Evolutionary conservation across 2,329 filamentous ascomycete species (phyloP), one percentile per base, ranked within the genome.

Genomic region (Scedosporium boydii): DNA sequence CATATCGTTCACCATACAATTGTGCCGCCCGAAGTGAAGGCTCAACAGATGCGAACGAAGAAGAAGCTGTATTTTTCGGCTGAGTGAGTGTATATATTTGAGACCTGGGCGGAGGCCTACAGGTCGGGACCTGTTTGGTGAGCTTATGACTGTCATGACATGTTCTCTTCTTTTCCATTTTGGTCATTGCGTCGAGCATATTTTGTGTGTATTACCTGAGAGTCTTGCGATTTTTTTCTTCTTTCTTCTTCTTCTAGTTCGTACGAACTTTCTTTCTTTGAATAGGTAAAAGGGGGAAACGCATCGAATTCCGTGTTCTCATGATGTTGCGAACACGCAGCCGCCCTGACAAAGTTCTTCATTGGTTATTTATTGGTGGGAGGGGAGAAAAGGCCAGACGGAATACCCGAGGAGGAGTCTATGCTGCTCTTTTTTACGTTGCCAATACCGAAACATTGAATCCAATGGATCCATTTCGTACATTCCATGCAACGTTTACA

Each of bases 1-100:
- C 93, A 97, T 72, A 91, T 96, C 16, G 93, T 97, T 3, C 93
- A 98, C 74, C 93, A 97, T 72, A 93, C 90, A 16, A 82, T 83
- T 57, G 79, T 89, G 58, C 86, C 87, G 9, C 81, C 84, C 4
- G 87, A 90, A 68, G 80, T 88, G 68, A 89, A 89, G 70, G 87
- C 87, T 2, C 84, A 88, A 65, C 84, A 87, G 68, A 77, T 85
- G 2, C 79, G 82, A 68, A 87, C 79, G 69, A 87, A 86, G 70
- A 82, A 84, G 51, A 91, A 90, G 72, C 80, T 87, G 63, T 91
- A 91, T 69, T 91, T 91, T 71, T 83, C 85, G 3, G 86, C 87
- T 3, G 87, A 89, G 61, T 85, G 66, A 76, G 53, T 23, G 9
- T 18, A 23, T 26, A 18, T 51, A 41, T 66, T 59, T 57, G 63